Evolutionary conservation across 352 stramenopile species (phyloP).

Genomic region (Globisporangium echinulatum): DNA sequence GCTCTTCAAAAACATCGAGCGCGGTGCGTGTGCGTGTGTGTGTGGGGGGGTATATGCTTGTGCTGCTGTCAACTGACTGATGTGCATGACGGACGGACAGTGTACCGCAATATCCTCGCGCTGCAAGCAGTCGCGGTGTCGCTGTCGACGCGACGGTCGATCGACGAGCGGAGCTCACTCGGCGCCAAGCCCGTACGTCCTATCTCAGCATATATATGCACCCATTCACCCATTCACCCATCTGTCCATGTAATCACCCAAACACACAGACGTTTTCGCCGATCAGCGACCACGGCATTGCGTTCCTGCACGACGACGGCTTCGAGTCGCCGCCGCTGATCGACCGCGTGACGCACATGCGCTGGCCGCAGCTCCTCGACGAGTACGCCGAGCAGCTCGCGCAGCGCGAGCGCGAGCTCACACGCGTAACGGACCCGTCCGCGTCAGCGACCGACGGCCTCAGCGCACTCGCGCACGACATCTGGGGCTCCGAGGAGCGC

Average conservation of each 20-base stretch:
- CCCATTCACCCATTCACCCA: too few relatives aligned
- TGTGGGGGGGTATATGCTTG: neutral
- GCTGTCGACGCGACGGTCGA: conserved; percentile 72
- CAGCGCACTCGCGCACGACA: conserved; percentile 59
- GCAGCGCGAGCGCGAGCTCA: conserved; percentile 34
- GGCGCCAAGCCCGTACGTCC: conserved; percentile 18
- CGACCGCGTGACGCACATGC: conserved; percentile 43
- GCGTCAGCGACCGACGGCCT: conserved; percentile 35
- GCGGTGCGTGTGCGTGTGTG: conserved; percentile 32
- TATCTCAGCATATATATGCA: neutral
- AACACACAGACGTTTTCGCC: conserved; percentile 30
- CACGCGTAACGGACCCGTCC: conserved; percentile 20
- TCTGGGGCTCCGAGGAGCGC: conserved; percentile 78
- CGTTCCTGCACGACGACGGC: conserved; percentile 34
- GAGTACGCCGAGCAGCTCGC: conserved; percentile 67
- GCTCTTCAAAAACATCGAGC: conserved; percentile 44
- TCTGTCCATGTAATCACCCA: too few relatives aligned
- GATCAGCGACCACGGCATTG: conserved; percentile 33
- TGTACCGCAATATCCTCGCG: conserved; percentile 76
- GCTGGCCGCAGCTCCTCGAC: conserved; percentile 54
- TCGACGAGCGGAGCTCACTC: conserved; percentile 71
- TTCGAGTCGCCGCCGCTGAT: conserved; percentile 37
- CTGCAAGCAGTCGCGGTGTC: conserved; percentile 64
- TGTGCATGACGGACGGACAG: conserved; percentile 17
- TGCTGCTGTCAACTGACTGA: neutral